These are phyloP conservation scores for Coccomyxa sp. DNA, from an alignment of 139 green algal species.

Conservation along the genomic window DNA sequence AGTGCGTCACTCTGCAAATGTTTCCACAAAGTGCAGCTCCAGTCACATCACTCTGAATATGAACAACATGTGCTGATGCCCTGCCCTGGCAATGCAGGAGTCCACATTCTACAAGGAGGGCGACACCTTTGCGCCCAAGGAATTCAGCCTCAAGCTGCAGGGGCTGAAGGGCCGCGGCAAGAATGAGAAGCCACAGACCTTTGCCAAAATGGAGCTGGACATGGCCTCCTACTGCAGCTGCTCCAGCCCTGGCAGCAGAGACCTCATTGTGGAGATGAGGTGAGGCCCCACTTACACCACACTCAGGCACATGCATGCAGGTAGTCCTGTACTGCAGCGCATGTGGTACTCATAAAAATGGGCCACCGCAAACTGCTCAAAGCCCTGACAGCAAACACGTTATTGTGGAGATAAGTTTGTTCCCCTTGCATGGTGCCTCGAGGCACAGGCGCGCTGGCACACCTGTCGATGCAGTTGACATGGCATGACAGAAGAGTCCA, in stretches of 20 bases:
- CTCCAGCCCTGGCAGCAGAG: not conserved
- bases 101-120: not conserved
- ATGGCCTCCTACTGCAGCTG: not conserved
- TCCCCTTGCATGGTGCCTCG: too few species aligned
- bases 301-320: not conserved
- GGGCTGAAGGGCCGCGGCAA: not conserved
- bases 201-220: not conserved
- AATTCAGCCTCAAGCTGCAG: not conserved
- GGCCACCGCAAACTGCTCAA: not conserved
- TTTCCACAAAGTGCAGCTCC: not conserved
- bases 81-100: not conserved
- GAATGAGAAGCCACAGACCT: not conserved
- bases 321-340: not conserved
- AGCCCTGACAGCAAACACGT: not conserved
- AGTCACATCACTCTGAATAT: not conserved
- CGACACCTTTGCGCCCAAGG: not conserved
- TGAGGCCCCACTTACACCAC: not conserved
- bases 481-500: too few species aligned
- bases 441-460: too few species aligned
- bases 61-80: not conserved
- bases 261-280: not conserved
- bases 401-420: not conserved
- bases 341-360: not conserved
- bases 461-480: too few species aligned
- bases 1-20: too few species aligned